phyloP scores from a whole-genome alignment of 352 stramenopile species.

The Blastocystis sp. region DNA sequence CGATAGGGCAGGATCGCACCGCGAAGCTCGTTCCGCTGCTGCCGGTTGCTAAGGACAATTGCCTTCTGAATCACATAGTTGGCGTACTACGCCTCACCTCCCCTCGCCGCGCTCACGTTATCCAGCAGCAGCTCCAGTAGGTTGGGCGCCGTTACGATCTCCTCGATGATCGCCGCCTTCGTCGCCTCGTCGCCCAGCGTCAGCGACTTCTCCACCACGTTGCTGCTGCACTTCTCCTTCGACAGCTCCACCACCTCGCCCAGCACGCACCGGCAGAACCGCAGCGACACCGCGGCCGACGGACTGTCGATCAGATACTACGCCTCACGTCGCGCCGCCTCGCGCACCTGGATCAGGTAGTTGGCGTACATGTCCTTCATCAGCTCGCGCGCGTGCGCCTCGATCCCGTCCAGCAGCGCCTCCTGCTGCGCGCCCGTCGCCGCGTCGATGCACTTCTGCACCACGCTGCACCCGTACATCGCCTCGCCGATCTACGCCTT shows the following conservation, averaged over 20 bases:
- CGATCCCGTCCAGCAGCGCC: constrained; percentile 87
- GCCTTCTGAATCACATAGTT: constrained; percentile 98
- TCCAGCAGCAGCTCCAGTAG: constrained; percentile 18
- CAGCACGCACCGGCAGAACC: constrained; percentile 71
- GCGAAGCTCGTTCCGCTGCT: constrained; percentile 87
- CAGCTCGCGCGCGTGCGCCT: constrained; percentile 90
- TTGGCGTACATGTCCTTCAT: constrained; percentile 86
- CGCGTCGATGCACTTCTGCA: constrained; percentile 89
- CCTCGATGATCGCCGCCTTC: constrained; percentile 79
- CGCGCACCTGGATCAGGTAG: constrained; percentile 79
- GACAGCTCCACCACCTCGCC: constrained; percentile 89
- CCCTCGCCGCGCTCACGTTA: background rate
- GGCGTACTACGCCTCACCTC: constrained; percentile 81
- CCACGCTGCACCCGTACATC: constrained; percentile 91
- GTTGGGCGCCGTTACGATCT: constrained; percentile 73
- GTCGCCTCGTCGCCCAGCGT: constrained; percentile 83
- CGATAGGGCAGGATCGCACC: constrained; percentile 92
- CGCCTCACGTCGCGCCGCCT: too few relatives aligned
- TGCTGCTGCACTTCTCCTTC: constrained; percentile 96
- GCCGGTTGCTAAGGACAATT: constrained; percentile 88
- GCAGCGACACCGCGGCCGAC: constrained; percentile 71
- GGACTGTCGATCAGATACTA: constrained; percentile 74
- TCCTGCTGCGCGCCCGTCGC: constrained; percentile 80
- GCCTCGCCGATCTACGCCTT: constrained; percentile 85
- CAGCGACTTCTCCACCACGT: constrained; percentile 97